A percentile compares a stretch with the other conserved stretches of the same genome.
Evolutionary conservation across 257 asterid species (phyloP).

Genomic region (Solanum sejunctum): DNA sequence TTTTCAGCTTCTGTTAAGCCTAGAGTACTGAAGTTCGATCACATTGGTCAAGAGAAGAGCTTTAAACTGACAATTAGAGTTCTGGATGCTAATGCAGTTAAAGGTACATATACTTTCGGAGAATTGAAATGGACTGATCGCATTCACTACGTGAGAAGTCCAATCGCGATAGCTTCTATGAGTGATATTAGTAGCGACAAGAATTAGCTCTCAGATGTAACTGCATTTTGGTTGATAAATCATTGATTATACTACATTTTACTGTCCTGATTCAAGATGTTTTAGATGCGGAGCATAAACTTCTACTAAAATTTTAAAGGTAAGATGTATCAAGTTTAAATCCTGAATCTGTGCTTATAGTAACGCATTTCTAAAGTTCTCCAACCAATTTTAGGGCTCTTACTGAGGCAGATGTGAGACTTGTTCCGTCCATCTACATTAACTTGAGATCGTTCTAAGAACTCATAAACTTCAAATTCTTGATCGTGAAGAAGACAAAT

Average conservation of each 20-base stretch:
- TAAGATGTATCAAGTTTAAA: too few species aligned
- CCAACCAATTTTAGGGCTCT: too few species aligned
- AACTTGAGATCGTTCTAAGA: too few species aligned
- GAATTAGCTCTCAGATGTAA: neutral
- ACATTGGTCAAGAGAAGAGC: conserved; percentile 34
- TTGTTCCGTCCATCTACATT: neutral
- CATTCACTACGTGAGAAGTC: conserved; percentile 31
- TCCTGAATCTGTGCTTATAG: too few species aligned
- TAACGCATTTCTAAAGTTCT: too few species aligned
- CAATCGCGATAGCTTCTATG: conserved; percentile 12
- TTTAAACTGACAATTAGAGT: conserved; percentile 19
- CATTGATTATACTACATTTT: neutral
- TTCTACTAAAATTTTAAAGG: too few species aligned
- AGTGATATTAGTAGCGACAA: neutral
- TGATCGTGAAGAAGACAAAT: neutral
- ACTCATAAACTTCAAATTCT: neutral
- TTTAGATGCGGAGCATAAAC: too few species aligned
- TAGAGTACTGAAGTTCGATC: conserved; percentile 7
- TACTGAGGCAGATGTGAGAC: too few species aligned
- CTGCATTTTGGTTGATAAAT: neutral
- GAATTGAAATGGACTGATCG: conserved; percentile 46
- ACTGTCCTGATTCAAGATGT: too few species aligned
- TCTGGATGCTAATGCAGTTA: neutral
- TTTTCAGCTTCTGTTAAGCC: conserved; percentile 26
- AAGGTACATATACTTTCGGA: conserved; percentile 13